Evolutionary conservation across 2,329 filamentous ascomycete species (phyloP).

Genomic region (Seiridium cupressi): DNA sequence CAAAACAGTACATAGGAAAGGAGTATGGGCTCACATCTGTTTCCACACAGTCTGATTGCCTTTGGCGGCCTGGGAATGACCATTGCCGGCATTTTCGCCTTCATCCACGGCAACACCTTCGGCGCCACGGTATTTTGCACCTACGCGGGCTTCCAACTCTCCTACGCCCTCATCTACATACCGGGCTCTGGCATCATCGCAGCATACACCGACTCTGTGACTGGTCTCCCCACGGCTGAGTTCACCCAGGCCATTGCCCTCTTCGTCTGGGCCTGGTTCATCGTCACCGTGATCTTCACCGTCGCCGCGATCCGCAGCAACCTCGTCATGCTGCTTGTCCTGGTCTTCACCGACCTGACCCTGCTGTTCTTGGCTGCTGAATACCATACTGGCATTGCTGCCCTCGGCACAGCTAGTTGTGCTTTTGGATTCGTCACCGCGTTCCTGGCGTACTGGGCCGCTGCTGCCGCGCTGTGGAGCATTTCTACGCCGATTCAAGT

Average conservation of each 20-base stretch:
- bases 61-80: constrained; percentile 30
- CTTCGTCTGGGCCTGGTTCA: constrained; percentile 77
- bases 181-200: constrained; percentile 33
- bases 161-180: constrained; percentile 36
- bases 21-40: neutral
- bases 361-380: neutral
- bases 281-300: constrained; percentile 26
- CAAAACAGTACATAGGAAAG: neutral
- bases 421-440: constrained; percentile 1
- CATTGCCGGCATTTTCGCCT: constrained; percentile 22
- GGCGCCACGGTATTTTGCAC: constrained; percentile 35
- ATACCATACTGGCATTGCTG: neutral
- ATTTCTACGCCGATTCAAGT: neutral
- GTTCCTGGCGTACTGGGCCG: neutral
- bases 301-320: constrained; percentile 3
- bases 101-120: constrained; percentile 25
- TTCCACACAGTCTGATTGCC: constrained; percentile 27
- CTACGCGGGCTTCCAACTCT: constrained; percentile 37
- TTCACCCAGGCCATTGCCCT: constrained; percentile 58
- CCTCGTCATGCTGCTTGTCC: constrained; percentile 1
- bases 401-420: neutral
- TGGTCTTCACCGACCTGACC: constrained; percentile 1
- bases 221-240: constrained; percentile 20
- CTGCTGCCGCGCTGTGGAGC: neutral
- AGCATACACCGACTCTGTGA: constrained; percentile 30